These are phyloP conservation scores for Sordariomycetes sp. DNA, from an alignment of 2,329 filamentous ascomycete genomes.

Conservation along the genomic window DNA sequence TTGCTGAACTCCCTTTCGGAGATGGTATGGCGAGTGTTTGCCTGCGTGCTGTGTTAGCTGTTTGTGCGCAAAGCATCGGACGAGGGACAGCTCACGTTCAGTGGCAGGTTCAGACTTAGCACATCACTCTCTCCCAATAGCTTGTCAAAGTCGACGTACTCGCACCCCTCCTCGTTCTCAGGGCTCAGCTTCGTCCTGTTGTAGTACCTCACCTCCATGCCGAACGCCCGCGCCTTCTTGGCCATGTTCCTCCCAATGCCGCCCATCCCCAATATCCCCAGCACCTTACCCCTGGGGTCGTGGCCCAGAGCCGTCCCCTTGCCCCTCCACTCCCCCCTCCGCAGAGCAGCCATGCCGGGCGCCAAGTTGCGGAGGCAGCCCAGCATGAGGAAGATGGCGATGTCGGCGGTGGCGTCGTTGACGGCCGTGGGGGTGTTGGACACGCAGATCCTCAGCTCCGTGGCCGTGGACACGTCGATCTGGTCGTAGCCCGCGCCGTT, in stretches of 20 bases:
- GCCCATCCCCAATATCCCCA: constrained; percentile 81
- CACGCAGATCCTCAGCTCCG: constrained; percentile 54
- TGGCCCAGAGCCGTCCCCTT: constrained; percentile 50
- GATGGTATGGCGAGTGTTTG: constrained; percentile 66
- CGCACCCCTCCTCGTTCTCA: constrained; percentile 47
- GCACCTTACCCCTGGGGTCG: constrained; percentile 68
- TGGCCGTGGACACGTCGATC: constrained; percentile 65
- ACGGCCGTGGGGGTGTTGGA: constrained; percentile 77
- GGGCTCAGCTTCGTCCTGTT: constrained; percentile 55
- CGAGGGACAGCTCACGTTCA: constrained; percentile 55
- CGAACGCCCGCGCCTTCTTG: constrained; percentile 64
- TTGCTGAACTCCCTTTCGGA: constrained; percentile 58
- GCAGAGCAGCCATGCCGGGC: constrained; percentile 53
- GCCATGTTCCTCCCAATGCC: constrained; percentile 74
- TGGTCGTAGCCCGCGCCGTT: constrained; percentile 80
- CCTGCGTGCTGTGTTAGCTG: constrained; percentile 21
- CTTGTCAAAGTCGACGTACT: constrained; percentile 67
- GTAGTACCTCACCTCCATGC: constrained; percentile 67
- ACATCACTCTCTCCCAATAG: constrained; percentile 64
- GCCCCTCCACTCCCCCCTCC: constrained; percentile 61
- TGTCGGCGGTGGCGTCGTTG: constrained; percentile 72
- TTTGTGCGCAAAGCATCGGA: neutral
- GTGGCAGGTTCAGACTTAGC: constrained; percentile 68
- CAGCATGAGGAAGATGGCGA: constrained; percentile 24
- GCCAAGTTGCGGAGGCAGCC: constrained; percentile 71